Conservation (phyloP, 306 rosid species). For the Vicia sativa region DNA sequence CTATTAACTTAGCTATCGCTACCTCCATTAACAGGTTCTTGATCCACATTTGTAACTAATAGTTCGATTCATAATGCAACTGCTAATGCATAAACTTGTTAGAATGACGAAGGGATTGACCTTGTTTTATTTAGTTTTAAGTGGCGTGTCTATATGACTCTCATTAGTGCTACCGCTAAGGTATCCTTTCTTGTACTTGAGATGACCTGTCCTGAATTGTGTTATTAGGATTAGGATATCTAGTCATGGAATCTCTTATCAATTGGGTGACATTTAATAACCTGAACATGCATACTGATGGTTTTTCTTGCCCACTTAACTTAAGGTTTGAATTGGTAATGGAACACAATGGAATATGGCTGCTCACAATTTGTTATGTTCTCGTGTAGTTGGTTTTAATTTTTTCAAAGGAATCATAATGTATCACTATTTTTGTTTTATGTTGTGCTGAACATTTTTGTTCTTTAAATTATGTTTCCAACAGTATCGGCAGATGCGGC, state of each 20-base stretch:
- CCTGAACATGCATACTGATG: neutral
- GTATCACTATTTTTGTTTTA: neutral
- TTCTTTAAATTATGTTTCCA: conserved; percentile 36
- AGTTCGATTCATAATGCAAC: conserved; percentile 1
- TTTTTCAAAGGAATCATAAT: neutral
- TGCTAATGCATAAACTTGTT: conserved; percentile 10
- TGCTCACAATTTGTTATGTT: neutral
- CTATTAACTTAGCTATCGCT: conserved; percentile 11
- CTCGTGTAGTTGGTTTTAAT: neutral
- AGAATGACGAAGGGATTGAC: neutral
- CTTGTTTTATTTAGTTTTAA: neutral
- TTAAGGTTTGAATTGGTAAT: conserved; percentile 1
- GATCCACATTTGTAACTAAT: neutral
- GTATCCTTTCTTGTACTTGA: conserved; percentile 4
- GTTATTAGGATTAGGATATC: neutral
- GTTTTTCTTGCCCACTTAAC: neutral
- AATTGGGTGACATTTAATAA: conserved; percentile 7
- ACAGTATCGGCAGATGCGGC: conserved; percentile 96
- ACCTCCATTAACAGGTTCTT: conserved; percentile 16
- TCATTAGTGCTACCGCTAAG: neutral
- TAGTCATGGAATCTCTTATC: neutral
- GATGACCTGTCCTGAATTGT: neutral
- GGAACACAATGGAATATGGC: neutral
- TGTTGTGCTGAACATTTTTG: neutral
- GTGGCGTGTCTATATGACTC: conserved; percentile 7